Evolutionary conservation across 208 protist genomes (phyloP), one percentile per base, ranked within the genome.

Genomic region (Leishmania amazonensis): DNA sequence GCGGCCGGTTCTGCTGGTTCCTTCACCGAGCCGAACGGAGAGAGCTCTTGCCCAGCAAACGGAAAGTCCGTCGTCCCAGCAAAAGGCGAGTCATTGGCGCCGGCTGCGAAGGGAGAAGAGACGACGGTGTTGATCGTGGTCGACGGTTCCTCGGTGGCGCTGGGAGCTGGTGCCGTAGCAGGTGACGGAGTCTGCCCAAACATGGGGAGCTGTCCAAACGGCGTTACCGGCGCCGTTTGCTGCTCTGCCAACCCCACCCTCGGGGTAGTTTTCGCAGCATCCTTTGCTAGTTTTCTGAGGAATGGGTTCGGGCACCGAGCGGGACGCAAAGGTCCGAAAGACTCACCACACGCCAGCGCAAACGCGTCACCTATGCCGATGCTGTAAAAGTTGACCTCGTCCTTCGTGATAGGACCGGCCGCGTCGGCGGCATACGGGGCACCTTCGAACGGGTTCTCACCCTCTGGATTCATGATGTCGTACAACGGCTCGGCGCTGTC

Each of bases 191-290:
- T 21, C 76, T 95, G 89, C 13, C 94, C 94, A 85, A 96, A 97
- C 54, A 97, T 73, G 47, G 94, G 92, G 4, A 97, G 84, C 79
- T 97, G 92, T 17, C 94, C 94, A 73, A 90, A 97, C 15, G 94
- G 86, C 28, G 92, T 95, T 54, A 93, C 80, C 13, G 93, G 93
- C 0, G 91, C 88, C 3, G 88, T 91, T 31, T 84, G 76, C 54
- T 78, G 79, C 42, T 89, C 86, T n/a, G 81, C 75, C 54, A 78
- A 76, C n/a, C 74, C 81, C 38, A 54, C 62, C 21, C 45, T 72
- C 40, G 87, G 35, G 42, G 83, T 17, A 45, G 68, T 75, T 77
- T 74, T 90, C 9, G 53, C 42, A 24, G 24, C 49, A 5, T 77
- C 83, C 73, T 58, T 81, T n/a, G 65, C 45, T 21, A 38, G 24